These are phyloP conservation scores for Kodamaea arcana DNA, from an alignment of 1,139 yeast species.

Conservation along the genomic window DNA sequence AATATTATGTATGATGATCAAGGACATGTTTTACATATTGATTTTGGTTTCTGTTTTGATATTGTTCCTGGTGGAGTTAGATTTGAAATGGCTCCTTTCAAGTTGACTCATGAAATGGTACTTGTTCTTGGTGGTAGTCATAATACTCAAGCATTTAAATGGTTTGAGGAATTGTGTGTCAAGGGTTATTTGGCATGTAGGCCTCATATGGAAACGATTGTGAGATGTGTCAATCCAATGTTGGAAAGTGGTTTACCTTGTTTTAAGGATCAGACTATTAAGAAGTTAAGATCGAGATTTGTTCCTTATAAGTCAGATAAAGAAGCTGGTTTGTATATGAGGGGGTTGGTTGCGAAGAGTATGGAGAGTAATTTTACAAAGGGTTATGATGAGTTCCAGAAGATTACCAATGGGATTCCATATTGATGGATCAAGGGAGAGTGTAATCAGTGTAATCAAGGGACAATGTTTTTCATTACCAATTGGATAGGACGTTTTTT, in stretches of 20 bases:
- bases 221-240: conserved; percentile 88
- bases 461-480: too few relatives aligned
- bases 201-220: conserved; percentile 83
- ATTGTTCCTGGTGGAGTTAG: conserved; percentile 98
- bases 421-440: too few relatives aligned
- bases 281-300: conserved; percentile 71
- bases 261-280: conserved; percentile 81
- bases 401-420: conserved; percentile 94
- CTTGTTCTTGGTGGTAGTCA: conserved; percentile 88
- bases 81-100: conserved; percentile 96
- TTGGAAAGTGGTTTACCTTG: conserved; percentile 94
- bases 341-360: conserved; percentile 71
- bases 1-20: conserved; percentile 96
- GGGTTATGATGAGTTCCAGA: conserved; percentile 97
- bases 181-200: conserved; percentile 89
- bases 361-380: conserved; percentile 86
- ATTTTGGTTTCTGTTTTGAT: conserved; percentile 97
- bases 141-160: conserved; percentile 79
- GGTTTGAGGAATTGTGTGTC: conserved; percentile 94
- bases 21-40: conserved; percentile 94
- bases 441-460: too few relatives aligned
- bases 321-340: conserved; percentile 79
- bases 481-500: too few relatives aligned
- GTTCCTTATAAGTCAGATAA: conserved; percentile 76
- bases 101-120: conserved; percentile 94